Evolutionary conservation across 208 protist species (phyloP).

Genomic region (Crithidia sp.): DNA sequence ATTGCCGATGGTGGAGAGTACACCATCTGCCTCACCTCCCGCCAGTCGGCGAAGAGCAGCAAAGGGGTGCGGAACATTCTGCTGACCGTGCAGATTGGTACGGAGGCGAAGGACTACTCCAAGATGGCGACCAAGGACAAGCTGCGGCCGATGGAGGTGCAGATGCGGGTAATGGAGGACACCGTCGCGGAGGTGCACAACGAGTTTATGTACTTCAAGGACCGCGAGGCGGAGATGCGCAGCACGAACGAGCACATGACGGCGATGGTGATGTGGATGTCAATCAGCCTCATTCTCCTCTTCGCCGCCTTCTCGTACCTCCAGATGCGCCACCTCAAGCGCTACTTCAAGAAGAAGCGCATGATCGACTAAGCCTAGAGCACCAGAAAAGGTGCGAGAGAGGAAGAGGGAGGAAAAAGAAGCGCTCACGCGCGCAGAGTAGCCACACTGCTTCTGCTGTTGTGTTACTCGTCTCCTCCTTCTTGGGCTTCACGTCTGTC

Average conservation of each 20-base stretch:
- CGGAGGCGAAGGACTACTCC: constrained; percentile 73
- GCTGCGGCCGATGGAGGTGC: constrained; percentile 90
- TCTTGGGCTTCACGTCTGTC: no score
- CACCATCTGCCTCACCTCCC: constrained; percentile 74
- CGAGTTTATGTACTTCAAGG: constrained; percentile 89
- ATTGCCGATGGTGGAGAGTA: constrained; percentile 69
- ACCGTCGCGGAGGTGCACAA: constrained; percentile 77
- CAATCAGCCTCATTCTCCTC: constrained; percentile 61
- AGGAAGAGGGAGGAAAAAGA: constrained; percentile 8
- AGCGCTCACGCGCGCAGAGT: not conserved
- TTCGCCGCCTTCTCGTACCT: constrained; percentile 76
- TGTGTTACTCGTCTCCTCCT: not conserved
- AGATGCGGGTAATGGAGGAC: constrained; percentile 90
- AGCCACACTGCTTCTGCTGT: not conserved
- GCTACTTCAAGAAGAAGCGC: constrained; percentile 90
- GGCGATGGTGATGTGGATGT: constrained; percentile 65
- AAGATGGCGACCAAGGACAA: constrained; percentile 82
- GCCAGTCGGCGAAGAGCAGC: constrained; percentile 1
- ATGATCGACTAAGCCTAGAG: constrained; percentile 79
- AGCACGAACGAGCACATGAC: constrained; percentile 87
- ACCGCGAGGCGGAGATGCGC: constrained; percentile 89
- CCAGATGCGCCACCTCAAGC: constrained; percentile 80
- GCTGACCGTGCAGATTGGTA: constrained; percentile 38
- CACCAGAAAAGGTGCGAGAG: not conserved
- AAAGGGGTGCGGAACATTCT: constrained; percentile 8